Evolutionary conservation across 2,329 filamentous ascomycete genomes (phyloP), one percentile per base, ranked within the genome.

Genomic region (Corynespora cassiicola): DNA sequence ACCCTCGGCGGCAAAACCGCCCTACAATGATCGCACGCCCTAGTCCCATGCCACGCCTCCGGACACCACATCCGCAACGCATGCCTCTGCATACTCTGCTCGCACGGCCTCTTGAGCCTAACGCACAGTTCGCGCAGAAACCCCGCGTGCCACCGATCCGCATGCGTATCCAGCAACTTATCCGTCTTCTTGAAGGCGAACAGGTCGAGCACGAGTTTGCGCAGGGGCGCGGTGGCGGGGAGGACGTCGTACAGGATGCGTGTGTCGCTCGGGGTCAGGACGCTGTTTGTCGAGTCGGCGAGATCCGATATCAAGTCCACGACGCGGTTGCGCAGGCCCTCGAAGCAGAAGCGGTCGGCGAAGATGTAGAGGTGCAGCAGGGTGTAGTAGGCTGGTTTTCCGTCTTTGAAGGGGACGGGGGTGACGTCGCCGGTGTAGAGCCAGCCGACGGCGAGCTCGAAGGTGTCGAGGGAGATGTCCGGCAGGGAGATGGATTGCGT

Each of bases 171-270:
- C 11, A 78, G 61, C 11, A 78, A 47, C 14, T 71, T 68, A 47
- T 76, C 75, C 22, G 75, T 78, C 47, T 76, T 76, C 56, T 78
- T 78, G 65, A 75, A 77, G 1, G 72, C 72, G 54, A 77, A 78
- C 7, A 78, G 64, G 44, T 78, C 75, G 20, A 77, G 59, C 10
- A 77, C 62, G 1, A 78, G 60, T 6, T 57, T 52, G 9, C 71
- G 53, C 14, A 78, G 39, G 5, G 68, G 66, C 7, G 69, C 58
- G 3, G 49, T 60, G 23, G 70, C 66, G 27, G 65, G 61, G 29
- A 76, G 69, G 1, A 52, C 51, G 24, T 73, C 70, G 61, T 75
- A 77, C 14, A 78, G 56, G 22, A 75, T 71, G 52, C 69, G 68
- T 7, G 75, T 77, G 47, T 78, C 75, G 34, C 51, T 63, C 2